Base-by-base conservation (phyloP, 169 alveolate genomes). In the Cystoisospora suis region DNA sequence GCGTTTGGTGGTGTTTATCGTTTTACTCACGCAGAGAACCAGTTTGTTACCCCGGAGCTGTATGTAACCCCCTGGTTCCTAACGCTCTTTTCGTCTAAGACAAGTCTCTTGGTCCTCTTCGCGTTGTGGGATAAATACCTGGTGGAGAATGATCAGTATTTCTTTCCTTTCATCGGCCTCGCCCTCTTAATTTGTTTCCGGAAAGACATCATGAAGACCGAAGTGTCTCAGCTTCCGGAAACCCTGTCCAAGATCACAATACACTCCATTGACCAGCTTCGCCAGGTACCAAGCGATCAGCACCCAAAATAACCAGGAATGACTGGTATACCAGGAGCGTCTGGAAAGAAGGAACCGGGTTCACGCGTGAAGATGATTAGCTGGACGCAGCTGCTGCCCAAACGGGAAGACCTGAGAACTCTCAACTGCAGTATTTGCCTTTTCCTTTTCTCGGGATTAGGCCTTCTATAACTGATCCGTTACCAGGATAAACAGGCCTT, bases 31-130 rank as follows among this genome's bases (percentile, higher is more conserved):
- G 87, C 79, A 93, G 96, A 94, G 83, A 45, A 59, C 59, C 92
- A 93, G 70, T 87, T 77, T 47, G 93, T 93, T 88, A 85, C 94
- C 27, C 96, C 96, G 9, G 96, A 94, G 87, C 92, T 94, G 75
- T 94, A 94, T 85, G 96, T 94, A 47, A 90, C 96, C 29, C 94
- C 96, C 7, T 94, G 96, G 96, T 94, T 94, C 53, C 72, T 94
- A 42, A 94, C 96, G 29, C 83, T 94, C 58, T 94, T 94, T 69
- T 94, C 96, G 1, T 94, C 96, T 20, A 94, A 94, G 86, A 90
- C 93, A 80, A 85, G 90, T 47, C 70, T 94, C 70, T 83, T 85
- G 81, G 91, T 91, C 65, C 88, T 92, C 36, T 87, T 91, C 53
- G 87, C 90, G n/a, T 72, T 94, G 36, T 94, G 94, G 92, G 91